These are phyloP conservation scores for Coemansia sp. DNA, from an alignment of 192 early-diverging fungal species.

Conservation along the genomic window DNA sequence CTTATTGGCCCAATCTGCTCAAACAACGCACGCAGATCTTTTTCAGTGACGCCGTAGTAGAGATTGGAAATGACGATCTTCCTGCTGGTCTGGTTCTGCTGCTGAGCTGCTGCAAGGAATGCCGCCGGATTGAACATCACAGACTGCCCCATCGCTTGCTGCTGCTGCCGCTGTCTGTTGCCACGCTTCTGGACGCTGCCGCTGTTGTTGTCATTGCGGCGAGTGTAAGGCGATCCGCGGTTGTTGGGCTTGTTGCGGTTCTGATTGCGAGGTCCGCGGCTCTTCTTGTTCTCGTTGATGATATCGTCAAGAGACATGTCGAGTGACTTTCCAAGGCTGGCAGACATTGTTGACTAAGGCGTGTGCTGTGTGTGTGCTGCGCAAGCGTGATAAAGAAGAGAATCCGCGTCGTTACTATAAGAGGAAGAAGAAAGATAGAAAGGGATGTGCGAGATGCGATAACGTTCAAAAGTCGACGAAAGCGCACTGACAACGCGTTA, in stretches of 20 bases:
- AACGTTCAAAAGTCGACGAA: not conserved
- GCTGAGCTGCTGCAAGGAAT: constrained; percentile 31
- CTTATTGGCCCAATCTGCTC: constrained; percentile 36
- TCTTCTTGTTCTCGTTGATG: constrained; percentile 37
- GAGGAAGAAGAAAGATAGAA: constrained; percentile 1
- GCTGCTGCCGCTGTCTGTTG: constrained; percentile 12
- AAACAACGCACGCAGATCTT: constrained; percentile 45
- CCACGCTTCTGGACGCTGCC: constrained; percentile 35
- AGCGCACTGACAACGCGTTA: not conserved
- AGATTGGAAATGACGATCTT: constrained; percentile 52
- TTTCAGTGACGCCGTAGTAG: constrained; percentile 48
- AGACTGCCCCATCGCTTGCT: constrained; percentile 10
- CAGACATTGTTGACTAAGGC: constrained; percentile 25
- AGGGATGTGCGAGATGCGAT: not conserved
- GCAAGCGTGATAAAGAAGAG: not conserved
- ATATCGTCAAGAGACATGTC: constrained; percentile 56
- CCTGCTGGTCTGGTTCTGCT: constrained; percentile 30
- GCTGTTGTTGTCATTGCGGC: constrained; percentile 17
- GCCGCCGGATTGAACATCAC: constrained; percentile 49
- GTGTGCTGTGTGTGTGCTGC: not conserved
- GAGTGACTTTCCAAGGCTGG: constrained; percentile 52
- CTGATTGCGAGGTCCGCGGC: constrained; percentile 25
- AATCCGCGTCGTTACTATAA: constrained; percentile 3
- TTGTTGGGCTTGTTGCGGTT: constrained; percentile 13
- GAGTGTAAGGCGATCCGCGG: constrained; percentile 49